Conservation (phyloP, 2,329 filamentous ascomycete genomes). For the Huntiella savannae region DNA sequence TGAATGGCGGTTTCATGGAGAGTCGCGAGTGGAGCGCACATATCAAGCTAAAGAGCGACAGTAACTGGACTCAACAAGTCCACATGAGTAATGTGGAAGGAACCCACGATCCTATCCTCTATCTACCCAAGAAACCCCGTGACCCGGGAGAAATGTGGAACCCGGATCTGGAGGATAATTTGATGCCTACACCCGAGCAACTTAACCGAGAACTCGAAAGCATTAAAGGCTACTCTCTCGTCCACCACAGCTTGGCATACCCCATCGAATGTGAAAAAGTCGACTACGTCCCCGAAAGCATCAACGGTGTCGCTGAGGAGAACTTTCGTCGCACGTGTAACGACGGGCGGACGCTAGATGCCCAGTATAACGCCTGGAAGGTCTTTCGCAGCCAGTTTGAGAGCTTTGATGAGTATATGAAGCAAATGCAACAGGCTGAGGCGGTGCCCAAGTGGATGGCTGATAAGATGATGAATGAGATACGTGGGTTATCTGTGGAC, state of each 20-base stretch:
- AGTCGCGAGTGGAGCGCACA: no score
- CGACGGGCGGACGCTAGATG: background rate
- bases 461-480: constrained; percentile 2
- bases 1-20: no score
- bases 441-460: background rate
- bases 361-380: background rate
- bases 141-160: background rate
- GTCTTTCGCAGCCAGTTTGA: background rate
- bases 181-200: background rate
- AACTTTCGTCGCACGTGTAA: background rate
- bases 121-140: background rate
- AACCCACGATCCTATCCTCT: background rate
- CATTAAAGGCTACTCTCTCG: background rate
- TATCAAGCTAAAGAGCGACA: no score
- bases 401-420: background rate
- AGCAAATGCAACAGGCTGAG: background rate
- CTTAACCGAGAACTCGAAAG: background rate
- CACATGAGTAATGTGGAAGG: background rate
- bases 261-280: no score
- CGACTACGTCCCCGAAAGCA: background rate
- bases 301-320: constrained; percentile 1
- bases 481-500: background rate
- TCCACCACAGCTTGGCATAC: background rate
- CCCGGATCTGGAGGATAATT: background rate
- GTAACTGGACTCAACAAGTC: no score